Percentiles rank a stretch among this genome's conserved stretches.
Evolutionary conservation across 164 flowering plant species (phyloP).

Genomic region (Aristolochia contorta): DNA sequence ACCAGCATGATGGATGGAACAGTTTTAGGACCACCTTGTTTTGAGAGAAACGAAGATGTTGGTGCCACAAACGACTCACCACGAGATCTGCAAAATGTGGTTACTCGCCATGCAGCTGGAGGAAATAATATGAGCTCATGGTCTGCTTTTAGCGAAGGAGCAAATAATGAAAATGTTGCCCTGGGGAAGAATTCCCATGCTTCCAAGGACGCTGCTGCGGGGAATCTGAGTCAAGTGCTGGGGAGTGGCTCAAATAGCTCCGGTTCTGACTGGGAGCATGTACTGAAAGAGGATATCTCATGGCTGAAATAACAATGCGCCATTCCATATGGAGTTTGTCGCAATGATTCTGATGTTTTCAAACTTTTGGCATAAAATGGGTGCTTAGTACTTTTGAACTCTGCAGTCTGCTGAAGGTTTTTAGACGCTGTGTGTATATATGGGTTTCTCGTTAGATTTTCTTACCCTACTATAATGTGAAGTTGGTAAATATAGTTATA

Average conservation of each 20-base stretch:
- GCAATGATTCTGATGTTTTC: too few relatives aligned
- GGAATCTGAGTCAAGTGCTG: slow-evolving; percentile 10
- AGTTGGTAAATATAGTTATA: too few relatives aligned
- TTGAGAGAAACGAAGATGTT: slow-evolving; percentile 1
- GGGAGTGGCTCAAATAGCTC: slow-evolving; percentile 27
- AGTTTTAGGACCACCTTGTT: not conserved
- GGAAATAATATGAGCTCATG: slow-evolving; percentile 10
- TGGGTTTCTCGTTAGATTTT: too few relatives aligned
- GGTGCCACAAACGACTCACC: not conserved
- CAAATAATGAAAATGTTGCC: slow-evolving; percentile 7
- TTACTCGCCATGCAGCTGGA: slow-evolving; percentile 10
- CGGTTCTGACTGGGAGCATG: slow-evolving; percentile 77
- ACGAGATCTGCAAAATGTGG: slow-evolving; percentile 2
- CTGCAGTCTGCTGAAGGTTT: too few relatives aligned
- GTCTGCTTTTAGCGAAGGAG: slow-evolving; percentile 5
- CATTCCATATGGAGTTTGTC: not conserved
- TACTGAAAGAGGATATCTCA: slow-evolving; percentile 37
- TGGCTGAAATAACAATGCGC: slow-evolving; percentile 9
- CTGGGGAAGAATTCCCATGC: not conserved
- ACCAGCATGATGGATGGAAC: not conserved
- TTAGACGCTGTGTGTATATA: too few relatives aligned
- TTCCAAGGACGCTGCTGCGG: slow-evolving; percentile 3
- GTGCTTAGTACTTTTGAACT: too few relatives aligned
- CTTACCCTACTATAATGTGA: too few relatives aligned
- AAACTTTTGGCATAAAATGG: too few relatives aligned